A percentile compares a stretch with the other conserved stretches of the same genome.
phyloP scores from a whole-genome alignment of 352 stramenopile genomes.

The Blastocystis sp. region DNA sequence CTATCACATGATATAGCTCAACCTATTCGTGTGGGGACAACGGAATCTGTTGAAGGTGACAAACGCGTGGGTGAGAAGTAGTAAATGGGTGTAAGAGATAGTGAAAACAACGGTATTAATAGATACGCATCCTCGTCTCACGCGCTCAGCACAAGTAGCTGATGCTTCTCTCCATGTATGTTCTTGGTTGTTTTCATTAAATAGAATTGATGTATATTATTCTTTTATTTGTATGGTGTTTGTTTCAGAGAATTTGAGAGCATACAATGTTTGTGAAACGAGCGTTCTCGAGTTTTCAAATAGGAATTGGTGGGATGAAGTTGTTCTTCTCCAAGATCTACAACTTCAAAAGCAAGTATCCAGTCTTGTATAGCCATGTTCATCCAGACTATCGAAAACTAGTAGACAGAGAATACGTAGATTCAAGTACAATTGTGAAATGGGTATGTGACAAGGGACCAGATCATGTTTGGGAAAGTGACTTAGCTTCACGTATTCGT shows the following conservation, averaged over 20 bases:
- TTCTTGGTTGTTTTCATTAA: too few species aligned
- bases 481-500: constrained; percentile 5
- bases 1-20: not conserved
- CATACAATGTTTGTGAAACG: too few species aligned
- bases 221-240: too few species aligned
- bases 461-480: constrained; percentile 58
- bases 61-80: not conserved
- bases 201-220: too few species aligned
- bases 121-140: not conserved
- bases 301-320: too few species aligned
- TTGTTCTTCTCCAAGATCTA: constrained; percentile 42
- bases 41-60: not conserved
- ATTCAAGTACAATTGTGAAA: constrained; percentile 29
- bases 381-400: constrained; percentile 21
- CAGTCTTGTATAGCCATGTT: constrained; percentile 2
- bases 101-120: not conserved
- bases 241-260: too few species aligned
- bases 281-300: too few species aligned
- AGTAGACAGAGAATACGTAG: not conserved
- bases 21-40: not conserved
- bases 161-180: too few species aligned
- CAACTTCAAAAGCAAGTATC: constrained; percentile 43
- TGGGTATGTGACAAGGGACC: constrained; percentile 45
- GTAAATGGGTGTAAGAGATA: not conserved
- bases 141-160: too few species aligned